Percentiles rank a stretch among this genome's conserved stretches.
Conservation (phyloP, 192 early-diverging fungal species). For the Cetraspora pellucida region DNA sequence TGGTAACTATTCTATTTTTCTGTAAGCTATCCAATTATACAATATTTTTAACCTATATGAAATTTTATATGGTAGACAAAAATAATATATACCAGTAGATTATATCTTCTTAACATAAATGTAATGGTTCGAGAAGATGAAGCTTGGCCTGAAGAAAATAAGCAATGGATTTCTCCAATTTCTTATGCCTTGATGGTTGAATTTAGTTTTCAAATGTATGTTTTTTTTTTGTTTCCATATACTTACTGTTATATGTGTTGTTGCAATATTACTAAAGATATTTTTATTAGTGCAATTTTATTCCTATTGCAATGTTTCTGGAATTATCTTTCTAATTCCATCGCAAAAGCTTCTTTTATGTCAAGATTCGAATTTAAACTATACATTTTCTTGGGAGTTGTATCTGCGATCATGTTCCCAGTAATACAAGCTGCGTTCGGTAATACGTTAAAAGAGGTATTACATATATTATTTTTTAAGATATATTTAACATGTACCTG, state of each 20-base stretch:
- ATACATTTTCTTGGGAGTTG: conserved; percentile 38
- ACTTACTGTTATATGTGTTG: background rate
- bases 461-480: background rate
- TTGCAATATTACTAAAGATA: background rate
- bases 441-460: conserved; percentile 28
- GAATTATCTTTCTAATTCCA: conserved; percentile 41
- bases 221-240: background rate
- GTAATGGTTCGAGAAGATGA: background rate
- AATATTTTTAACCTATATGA: background rate
- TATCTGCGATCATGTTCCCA: conserved; percentile 34
- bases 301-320: conserved; percentile 45
- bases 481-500: background rate
- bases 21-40: background rate
- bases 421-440: conserved; percentile 34
- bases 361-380: conserved; percentile 38
- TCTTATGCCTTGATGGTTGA: conserved; percentile 8
- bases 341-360: conserved; percentile 38
- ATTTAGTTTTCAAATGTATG: conserved; percentile 23
- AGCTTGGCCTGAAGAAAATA: background rate
- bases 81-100: conserved; percentile 19
- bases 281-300: conserved; percentile 33
- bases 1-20: background rate
- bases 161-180: background rate
- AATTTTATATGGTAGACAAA: conserved; percentile 16
- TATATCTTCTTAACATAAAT: background rate